Base-by-base conservation (phyloP, 1,284 basidiomycete genomes). In the Moesziomyces sp. region DNA sequence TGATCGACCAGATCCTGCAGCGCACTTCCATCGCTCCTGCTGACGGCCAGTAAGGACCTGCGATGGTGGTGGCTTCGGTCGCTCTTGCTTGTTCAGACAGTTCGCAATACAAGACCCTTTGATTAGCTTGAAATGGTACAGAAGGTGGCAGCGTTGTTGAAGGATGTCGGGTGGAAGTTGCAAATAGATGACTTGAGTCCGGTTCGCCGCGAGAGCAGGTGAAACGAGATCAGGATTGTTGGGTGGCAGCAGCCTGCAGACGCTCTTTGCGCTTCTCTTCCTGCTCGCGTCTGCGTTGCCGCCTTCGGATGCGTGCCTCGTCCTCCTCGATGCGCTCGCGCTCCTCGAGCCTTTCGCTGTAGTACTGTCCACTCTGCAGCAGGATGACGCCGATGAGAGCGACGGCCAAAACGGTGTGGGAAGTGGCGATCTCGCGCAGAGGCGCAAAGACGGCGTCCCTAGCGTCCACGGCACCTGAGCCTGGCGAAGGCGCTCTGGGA, bases 301-400 rank as follows among this genome's bases (percentile, higher is more conserved):
- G 57, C 40, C 82, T 69, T 28, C 72, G 56, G 16, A 81, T 58
- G 40, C 82, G 77, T 1, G 80, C 81, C 45, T 84, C 82, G 45
- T 77, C 71, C 42, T 83, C 81, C 45, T 84, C 82, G 52, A 79
- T 77, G 35, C 81, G 57, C 50, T 84, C 82, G 40, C 81, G 71
- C 58, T 81, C 81, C 47, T 82, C 80, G 26, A 83, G 68, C 46
- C 82, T 63, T 58, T 83, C 79, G 47, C 76, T 77, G 65, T 83
- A 84, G 74, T 82, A 84, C 48, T 84, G 82, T n/a, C 78, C 82
- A 46, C 75, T 74, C 53, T 84, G 82, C 30, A 84, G 64, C 1
- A 83, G 62, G 26, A 84, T 65, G 48, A 83, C 74, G 48, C 82
- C 82, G 24, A 83, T 61, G 16, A 84, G 57, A 7, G 82, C 82